Base-by-base conservation (phyloP, 2,329 filamentous ascomycete genomes). In the Zymoseptoria passerinii region DNA sequence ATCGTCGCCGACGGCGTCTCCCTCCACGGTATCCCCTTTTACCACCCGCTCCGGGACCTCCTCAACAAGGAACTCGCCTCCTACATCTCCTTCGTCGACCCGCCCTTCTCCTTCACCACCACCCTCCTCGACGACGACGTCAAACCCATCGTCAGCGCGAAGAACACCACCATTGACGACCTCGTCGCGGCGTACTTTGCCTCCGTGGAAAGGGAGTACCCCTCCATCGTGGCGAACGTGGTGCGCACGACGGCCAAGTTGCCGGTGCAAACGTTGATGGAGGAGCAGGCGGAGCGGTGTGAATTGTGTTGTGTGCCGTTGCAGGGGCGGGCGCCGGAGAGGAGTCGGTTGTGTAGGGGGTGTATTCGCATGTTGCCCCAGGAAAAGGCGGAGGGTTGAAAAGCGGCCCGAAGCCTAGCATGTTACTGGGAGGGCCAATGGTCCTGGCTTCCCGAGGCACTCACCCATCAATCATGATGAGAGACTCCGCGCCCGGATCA, bases 201-300 rank as follows among this genome's bases (percentile, higher is more conserved):
- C 64, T 87, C 85, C 48, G 90, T 96, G 16, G 92, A 96, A 71
- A 83, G 84, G 64, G 88, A 87, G 59, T 96, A 95, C 69, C 89
- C 92, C 2, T 90, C 89, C 57, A 90, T 97, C 57, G 92, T 99
- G 65, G 88, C 92, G 29, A 99, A 99, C 71, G 94, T 99, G 8
- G 92, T 96, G 4, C 84, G 90, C 62, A 99, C 92, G 35, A 87
- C 89, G n/a, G 86, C 85, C 54, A 96, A 95, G 74, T 79, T 97
- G 48, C 78, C 85, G 51, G 75, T 83, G 27, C 71, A 77, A 0
- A 66, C 7, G 68, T 67, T 19, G 70, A 66, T 6, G 68, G 67
- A 19, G 70, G 63, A 50, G 70, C 68, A 66, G 60, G 59, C 66
- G 29, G 68, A 69, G 13, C 65, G 66, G 52, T 95, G 90, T 67